Evolutionary conservation across 2,329 filamentous ascomycete species (phyloP).

Genomic region (Aureobasidium sp.): DNA sequence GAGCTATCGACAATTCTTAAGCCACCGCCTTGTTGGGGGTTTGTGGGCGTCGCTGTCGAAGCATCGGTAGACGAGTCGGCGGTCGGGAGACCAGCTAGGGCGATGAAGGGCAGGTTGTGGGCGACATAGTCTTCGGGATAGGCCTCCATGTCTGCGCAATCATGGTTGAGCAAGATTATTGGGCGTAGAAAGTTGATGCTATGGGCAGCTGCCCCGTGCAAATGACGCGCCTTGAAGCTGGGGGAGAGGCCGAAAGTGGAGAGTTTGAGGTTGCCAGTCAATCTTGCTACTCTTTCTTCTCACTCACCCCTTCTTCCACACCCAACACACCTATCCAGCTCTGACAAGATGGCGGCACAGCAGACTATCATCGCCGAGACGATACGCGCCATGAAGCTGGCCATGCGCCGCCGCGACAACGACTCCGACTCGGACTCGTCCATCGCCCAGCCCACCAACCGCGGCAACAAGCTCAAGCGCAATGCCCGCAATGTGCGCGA

Average conservation of each 20-base stretch:
- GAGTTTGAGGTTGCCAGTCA: background rate
- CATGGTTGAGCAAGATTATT: background rate
- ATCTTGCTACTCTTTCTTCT: background rate
- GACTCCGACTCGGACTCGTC: conserved; percentile 73
- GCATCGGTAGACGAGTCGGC: background rate
- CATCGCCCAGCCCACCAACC: conserved; percentile 63
- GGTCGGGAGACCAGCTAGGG: conserved; percentile 64
- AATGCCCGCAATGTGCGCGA: conserved; percentile 63
- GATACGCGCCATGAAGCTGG: conserved; percentile 61
- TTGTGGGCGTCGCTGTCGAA: background rate
- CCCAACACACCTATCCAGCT: background rate
- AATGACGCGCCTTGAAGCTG: conserved; percentile 5
- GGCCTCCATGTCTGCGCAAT: conserved; percentile 58
- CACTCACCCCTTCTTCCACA: background rate
- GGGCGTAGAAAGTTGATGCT: background rate
- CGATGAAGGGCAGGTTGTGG: conserved; percentile 78
- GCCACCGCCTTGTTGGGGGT: conserved; percentile 39
- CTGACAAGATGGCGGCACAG: conserved; percentile 46
- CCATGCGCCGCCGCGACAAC: conserved; percentile 57
- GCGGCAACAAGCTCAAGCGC: conserved; percentile 73
- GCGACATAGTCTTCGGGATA: conserved; percentile 73
- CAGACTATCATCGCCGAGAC: conserved; percentile 56
- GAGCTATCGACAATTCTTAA: conserved; percentile 64
- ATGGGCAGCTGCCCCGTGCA: background rate
- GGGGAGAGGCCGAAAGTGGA: background rate